Conservation (phyloP, 2,329 filamentous ascomycete genomes). For the Xylariaceae sp. region DNA sequence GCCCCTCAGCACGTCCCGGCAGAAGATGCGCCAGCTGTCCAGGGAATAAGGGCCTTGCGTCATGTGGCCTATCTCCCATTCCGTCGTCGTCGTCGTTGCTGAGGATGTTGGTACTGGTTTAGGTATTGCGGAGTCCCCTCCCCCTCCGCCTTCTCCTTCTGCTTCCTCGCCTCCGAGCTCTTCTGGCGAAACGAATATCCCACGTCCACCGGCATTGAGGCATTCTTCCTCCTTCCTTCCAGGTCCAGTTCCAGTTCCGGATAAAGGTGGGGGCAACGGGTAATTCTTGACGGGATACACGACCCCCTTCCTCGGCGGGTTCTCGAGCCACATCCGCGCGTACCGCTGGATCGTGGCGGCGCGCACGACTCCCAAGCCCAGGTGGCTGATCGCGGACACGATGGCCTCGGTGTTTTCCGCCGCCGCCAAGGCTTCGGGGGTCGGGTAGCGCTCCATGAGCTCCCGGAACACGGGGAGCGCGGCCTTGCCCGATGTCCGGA, state of each 20-base stretch:
- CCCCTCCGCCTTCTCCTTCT: too few relatives aligned
- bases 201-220: slow-evolving; percentile 20
- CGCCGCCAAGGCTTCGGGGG: slow-evolving; percentile 54
- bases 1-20: slow-evolving; percentile 69
- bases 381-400: slow-evolving; percentile 56
- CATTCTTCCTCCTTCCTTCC: too few relatives aligned
- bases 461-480: slow-evolving; percentile 72
- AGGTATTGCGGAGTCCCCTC: too few relatives aligned
- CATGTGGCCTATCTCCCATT: slow-evolving; percentile 82
- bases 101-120: background rate
- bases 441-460: slow-evolving; percentile 64
- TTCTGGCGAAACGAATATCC: background rate
- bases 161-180: too few relatives aligned
- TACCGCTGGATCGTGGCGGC: slow-evolving; percentile 64
- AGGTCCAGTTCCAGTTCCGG: slow-evolving; percentile 25
- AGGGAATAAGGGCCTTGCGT: slow-evolving; percentile 77
- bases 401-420: slow-evolving; percentile 54
- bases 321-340: slow-evolving; percentile 60
- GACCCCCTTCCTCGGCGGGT: slow-evolving; percentile 54
- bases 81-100: slow-evolving; percentile 27
- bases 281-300: slow-evolving; percentile 51
- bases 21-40: slow-evolving; percentile 93
- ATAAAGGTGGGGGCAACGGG: too few relatives aligned
- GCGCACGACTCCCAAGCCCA: slow-evolving; percentile 67
- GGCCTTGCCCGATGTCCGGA: slow-evolving; percentile 67